A percentile compares a stretch with the other conserved stretches of the same genome.
Conservation (phyloP, 1,284 basidiomycete species). For the Fomitopsis palustris region DNA sequence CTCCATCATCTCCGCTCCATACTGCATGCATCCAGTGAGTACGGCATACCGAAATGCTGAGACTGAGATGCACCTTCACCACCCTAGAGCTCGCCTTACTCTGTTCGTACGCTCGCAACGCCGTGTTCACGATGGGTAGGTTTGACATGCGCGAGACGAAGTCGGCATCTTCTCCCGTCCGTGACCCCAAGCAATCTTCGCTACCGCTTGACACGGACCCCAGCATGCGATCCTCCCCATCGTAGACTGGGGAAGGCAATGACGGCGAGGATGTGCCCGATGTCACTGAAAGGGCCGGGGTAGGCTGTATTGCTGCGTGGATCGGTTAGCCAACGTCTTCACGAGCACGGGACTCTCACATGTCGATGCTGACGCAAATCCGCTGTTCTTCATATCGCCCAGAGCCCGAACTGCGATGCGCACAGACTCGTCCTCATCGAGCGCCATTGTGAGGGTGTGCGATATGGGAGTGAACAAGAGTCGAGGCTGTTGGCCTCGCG, state of each 20-base stretch:
- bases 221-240: conserved; percentile 14
- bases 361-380: conserved; percentile 25
- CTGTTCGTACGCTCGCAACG: conserved; percentile 71
- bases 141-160: conserved; percentile 50
- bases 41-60: neutral
- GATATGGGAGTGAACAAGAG: conserved; percentile 1
- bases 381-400: conserved; percentile 62
- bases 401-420: conserved; percentile 67
- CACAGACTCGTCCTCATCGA: conserved; percentile 50
- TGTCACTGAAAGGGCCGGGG: conserved; percentile 32
- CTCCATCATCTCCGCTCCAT: conserved; percentile 87
- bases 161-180: conserved; percentile 28
- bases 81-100: conserved; percentile 76
- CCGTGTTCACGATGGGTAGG: conserved; percentile 62
- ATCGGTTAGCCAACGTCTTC: neutral
- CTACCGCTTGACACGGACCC: neutral
- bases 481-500: neutral
- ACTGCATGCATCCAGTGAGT: conserved; percentile 41
- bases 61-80: conserved; percentile 54
- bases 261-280: conserved; percentile 33
- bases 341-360: conserved; percentile 22
- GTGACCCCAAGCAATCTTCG: neutral
- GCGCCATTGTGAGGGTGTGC: conserved; percentile 21
- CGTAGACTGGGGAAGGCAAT: conserved; percentile 22
- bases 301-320: conserved; percentile 30